phyloP scores from a whole-genome alignment of 768 basidiomycete species.

The Candolleomyces efflorescens region DNA sequence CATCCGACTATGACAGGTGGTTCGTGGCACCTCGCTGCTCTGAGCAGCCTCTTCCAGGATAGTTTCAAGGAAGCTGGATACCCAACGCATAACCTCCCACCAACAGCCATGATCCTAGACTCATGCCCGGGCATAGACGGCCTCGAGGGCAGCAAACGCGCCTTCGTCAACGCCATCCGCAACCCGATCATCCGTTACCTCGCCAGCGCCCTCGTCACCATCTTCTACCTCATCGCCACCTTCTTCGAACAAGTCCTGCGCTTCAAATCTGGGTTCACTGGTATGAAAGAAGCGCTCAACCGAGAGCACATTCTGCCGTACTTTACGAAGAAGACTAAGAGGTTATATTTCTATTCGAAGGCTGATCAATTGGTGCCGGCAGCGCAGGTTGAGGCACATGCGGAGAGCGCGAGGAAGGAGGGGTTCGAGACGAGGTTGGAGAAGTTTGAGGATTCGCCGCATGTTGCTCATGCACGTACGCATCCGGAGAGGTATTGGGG shows the following conservation, averaged over 20 bases:
- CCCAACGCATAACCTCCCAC: slow-evolving; percentile 9
- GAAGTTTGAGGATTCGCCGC: slow-evolving; percentile 36
- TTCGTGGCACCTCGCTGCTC: slow-evolving; percentile 28
- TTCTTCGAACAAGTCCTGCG: slow-evolving; percentile 20
- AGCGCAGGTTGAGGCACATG: slow-evolving; percentile 34
- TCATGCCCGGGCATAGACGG: slow-evolving; percentile 39
- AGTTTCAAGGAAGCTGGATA: slow-evolving; percentile 9
- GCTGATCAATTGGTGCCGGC: slow-evolving; percentile 35
- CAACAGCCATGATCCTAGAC: slow-evolving; percentile 38
- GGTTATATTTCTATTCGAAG: slow-evolving; percentile 45
- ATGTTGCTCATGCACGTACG: slow-evolving; percentile 42
- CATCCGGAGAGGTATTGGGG: slow-evolving; percentile 44
- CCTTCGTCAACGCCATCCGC: slow-evolving; percentile 27
- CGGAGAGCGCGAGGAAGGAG: slow-evolving; percentile 20
- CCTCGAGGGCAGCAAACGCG: slow-evolving; percentile 20
- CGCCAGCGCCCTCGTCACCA: slow-evolving; percentile 19
- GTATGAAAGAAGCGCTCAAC: slow-evolving; percentile 25
- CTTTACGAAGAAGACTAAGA: slow-evolving; percentile 30
- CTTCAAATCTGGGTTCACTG: slow-evolving; percentile 15
- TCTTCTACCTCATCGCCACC: slow-evolving; percentile 20
- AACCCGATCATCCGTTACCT: slow-evolving; percentile 25
- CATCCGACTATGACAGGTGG: slow-evolving; percentile 30
- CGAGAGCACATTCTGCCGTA: slow-evolving; percentile 33
- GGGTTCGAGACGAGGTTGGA: slow-evolving; percentile 32
- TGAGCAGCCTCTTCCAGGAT: slow-evolving; percentile 28